These are phyloP conservation scores for Vigna nakashimae DNA, from an alignment of 306 rosid genomes.

Conservation along the genomic window DNA sequence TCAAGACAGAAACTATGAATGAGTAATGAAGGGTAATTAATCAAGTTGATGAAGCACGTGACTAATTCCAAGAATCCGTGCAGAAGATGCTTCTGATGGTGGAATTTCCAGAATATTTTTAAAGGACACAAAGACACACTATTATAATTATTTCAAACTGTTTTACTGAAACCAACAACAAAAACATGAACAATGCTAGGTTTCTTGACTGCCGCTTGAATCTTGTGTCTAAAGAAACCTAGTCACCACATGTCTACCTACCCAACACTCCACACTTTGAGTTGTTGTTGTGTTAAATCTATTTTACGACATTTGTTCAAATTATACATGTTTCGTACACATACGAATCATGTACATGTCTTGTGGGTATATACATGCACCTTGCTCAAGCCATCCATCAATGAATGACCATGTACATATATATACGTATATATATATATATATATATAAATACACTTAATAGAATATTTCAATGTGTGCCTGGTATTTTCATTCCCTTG, in stretches of 20 bases:
- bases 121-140: not conserved
- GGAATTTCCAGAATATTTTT: slow-evolving; percentile 9
- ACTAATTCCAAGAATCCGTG: slow-evolving; percentile 55
- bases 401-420: no score
- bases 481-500: not conserved
- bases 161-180: slow-evolving; percentile 30
- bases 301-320: slow-evolving; percentile 31
- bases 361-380: slow-evolving; percentile 10
- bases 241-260: slow-evolving; percentile 41
- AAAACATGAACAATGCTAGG: slow-evolving; percentile 20
- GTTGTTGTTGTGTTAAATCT: slow-evolving; percentile 25
- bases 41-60: slow-evolving; percentile 46
- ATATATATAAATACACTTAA: no score
- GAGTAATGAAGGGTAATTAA: not conserved
- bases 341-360: slow-evolving; percentile 2
- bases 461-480: not conserved
- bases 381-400: slow-evolving; percentile 32
- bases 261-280: slow-evolving; percentile 27
- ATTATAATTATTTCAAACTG: slow-evolving; percentile 26
- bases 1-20: not conserved
- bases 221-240: slow-evolving; percentile 53
- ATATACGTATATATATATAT: no score
- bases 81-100: slow-evolving; percentile 46
- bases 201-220: slow-evolving; percentile 42
- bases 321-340: slow-evolving; percentile 14